Conservation (phyloP, 345 rosid genomes). For the Streptanthus diversifolius region DNA sequence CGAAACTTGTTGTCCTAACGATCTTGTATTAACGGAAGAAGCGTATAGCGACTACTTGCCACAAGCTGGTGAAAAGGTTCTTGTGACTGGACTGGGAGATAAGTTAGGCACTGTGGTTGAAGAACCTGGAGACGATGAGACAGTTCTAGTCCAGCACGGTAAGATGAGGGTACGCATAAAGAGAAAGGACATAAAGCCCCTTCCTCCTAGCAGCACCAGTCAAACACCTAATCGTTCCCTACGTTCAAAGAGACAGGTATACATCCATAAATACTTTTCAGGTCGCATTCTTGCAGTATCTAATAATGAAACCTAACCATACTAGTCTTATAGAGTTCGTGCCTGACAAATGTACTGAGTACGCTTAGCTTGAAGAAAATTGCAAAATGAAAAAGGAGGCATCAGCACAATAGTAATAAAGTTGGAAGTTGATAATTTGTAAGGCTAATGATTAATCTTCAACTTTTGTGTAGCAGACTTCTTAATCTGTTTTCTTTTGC, state of each 20-base stretch:
- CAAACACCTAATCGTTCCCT: conserved; percentile 28
- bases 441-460: neutral
- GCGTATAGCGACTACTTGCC: conserved; percentile 44
- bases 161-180: conserved; percentile 71
- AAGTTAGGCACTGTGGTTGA: conserved; percentile 76
- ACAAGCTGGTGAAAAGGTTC: conserved; percentile 67
- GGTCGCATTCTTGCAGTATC: neutral
- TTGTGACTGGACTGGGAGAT: conserved; percentile 62
- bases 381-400: neutral
- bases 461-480: too few relatives aligned
- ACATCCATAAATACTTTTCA: neutral
- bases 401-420: too few relatives aligned
- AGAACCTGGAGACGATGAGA: conserved; percentile 59
- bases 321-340: too few relatives aligned
- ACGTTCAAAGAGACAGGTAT: conserved; percentile 52
- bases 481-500: too few relatives aligned
- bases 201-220: conserved; percentile 32
- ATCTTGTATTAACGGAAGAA: conserved; percentile 37
- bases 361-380: neutral
- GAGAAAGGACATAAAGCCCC: conserved; percentile 51
- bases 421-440: neutral
- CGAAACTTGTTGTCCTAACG: conserved; percentile 46
- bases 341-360: neutral
- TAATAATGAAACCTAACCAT: neutral
- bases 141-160: conserved; percentile 72